These are phyloP conservation scores for Capsaspora owczarzaki DNA, from an alignment of 78 protist genomes.

Conservation along the genomic window DNA sequence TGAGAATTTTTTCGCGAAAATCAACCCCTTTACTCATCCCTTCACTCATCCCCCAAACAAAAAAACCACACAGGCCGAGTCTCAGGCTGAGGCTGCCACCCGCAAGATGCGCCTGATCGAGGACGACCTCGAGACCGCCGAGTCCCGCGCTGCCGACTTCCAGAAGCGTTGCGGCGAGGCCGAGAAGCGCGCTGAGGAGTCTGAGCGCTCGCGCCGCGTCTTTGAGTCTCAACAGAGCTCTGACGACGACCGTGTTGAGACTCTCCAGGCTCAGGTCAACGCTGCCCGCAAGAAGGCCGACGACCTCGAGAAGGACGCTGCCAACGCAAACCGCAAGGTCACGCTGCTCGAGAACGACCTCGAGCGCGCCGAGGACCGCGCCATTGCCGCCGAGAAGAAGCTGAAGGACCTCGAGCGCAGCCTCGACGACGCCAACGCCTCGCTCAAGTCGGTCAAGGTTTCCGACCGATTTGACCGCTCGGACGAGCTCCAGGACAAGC, in stretches of 20 bases:
- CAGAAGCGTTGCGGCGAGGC: not conserved
- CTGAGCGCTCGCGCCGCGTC: not conserved
- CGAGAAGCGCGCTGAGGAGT: not conserved
- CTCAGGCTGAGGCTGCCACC: not conserved
- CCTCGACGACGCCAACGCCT: not conserved
- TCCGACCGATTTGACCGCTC: not conserved
- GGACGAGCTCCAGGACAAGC: slow-evolving; percentile 1
- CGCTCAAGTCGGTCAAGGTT: not conserved
- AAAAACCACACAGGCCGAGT: not conserved
- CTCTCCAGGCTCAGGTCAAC: not conserved
- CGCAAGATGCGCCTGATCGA: not conserved
- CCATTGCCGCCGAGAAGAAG: not conserved
- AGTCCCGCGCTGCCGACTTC: not conserved
- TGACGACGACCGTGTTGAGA: not conserved
- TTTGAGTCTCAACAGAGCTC: not conserved
- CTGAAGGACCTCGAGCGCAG: not conserved
- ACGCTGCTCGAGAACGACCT: slow-evolving; percentile 2
- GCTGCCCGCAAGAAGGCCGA: not conserved
- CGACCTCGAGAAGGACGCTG: not conserved
- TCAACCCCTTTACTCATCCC: not conserved
- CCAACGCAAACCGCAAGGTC: not conserved
- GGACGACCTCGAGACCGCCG: slow-evolving; percentile 6
- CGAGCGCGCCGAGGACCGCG: slow-evolving; percentile 14
- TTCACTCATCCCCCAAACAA: not conserved
- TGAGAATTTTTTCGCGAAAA: not conserved